Evolutionary conservation across 805 yeast genomes (phyloP), one percentile per base, ranked within the genome.

Genomic region (Metschnikowia vanudenii): DNA sequence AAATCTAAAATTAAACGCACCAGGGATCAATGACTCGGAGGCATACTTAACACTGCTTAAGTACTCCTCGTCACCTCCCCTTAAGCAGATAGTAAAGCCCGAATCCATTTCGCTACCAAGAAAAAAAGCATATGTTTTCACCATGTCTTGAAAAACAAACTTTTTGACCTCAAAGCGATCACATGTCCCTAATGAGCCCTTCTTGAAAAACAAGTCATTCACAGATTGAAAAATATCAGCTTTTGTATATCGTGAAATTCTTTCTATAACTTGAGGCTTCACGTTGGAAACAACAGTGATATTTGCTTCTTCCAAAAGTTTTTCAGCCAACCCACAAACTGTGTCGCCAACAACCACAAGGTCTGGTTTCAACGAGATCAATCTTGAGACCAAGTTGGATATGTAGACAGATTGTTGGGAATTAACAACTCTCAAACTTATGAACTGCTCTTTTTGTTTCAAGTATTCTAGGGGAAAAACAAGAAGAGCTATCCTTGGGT

Each of bases 401-500:
- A 94, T 74, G 58, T 85, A 92, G 55, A 92, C 97, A 39, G 79
- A 72, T 59, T 92, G 97, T 60, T 94, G 98, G 0, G 92, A 86
- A 41, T 88, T 72, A 1, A 92, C 84, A 1, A 95, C 86, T 47
- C 88, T 86, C 46, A 91, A 69, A 59, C 96, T 86, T 64, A 89
- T 81, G 48, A 89, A 85, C 51, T 82, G 88, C 53, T 85, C 89
- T 44, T 85, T 88, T 34, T 80, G 82, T 50, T 84, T 81, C 48
- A 82, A 73, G 55, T 89, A 94, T 59, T 91, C 98, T 20, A 94
- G 68, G 0, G 97, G 97, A 58, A 94, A 94, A 74, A 90, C 84
- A 5, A 94, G 75, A 14, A 95, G 71, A 48, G 92, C 81, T 33
- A 94, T 85, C 45, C 82, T 78, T 0, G 99, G 98, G 41, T 79